Conservation (phyloP, 164 flowering plant genomes). For the Vitis rotundifolia region DNA sequence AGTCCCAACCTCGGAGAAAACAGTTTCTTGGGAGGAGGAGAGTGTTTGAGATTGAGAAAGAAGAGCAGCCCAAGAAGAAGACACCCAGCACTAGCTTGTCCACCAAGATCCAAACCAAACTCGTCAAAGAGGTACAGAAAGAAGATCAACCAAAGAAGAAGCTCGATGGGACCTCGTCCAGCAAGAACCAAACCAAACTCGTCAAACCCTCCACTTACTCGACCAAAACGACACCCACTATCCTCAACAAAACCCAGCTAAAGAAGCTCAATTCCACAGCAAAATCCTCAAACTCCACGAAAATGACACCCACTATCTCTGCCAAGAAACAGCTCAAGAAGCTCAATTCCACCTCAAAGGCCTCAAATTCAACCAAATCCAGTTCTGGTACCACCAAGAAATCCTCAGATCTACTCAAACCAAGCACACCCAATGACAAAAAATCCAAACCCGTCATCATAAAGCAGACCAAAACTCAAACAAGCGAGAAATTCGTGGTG, state of each 20-base stretch:
- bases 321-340: constrained; percentile 34
- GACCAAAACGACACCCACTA: constrained; percentile 10
- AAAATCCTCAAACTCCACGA: constrained; percentile 15
- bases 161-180: constrained; percentile 2
- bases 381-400: constrained; percentile 34
- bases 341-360: constrained; percentile 54
- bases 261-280: constrained; percentile 49
- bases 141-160: constrained; percentile 23
- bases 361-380: constrained; percentile 41
- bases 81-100: constrained; percentile 7
- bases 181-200: constrained; percentile 43
- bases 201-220: constrained; percentile 24
- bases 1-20: constrained; percentile 10
- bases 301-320: constrained; percentile 12
- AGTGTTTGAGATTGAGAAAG: constrained; percentile 15
- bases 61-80: constrained; percentile 17
- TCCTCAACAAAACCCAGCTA: constrained; percentile 26
- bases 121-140: constrained; percentile 2
- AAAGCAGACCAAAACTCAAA: constrained; percentile 14
- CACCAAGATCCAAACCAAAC: constrained; percentile 22
- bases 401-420: constrained; percentile 51
- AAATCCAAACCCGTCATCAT: constrained; percentile 34
- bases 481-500: constrained; percentile 10
- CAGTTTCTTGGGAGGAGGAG: constrained; percentile 16
- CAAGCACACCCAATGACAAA: constrained; percentile 48